These are phyloP conservation scores for Ogataea siamensis DNA, from an alignment of 805 yeast species.

Conservation along the genomic window DNA sequence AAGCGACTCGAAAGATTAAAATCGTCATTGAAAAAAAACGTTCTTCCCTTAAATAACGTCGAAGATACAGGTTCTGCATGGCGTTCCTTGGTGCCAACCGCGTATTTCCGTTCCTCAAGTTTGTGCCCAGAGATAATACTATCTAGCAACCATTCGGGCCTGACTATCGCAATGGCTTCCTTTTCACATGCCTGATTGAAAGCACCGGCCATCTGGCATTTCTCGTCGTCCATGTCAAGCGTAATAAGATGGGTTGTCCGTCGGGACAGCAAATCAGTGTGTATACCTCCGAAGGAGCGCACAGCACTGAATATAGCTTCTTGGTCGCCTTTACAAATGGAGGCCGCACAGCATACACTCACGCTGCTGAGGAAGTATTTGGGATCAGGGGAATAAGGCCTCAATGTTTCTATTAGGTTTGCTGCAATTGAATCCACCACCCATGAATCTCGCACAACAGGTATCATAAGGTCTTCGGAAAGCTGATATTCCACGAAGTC, in stretches of 20 bases:
- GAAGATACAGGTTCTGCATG: background rate
- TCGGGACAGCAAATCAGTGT: conserved; percentile 57
- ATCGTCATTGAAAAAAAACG: conserved; percentile 54
- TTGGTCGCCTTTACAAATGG: conserved; percentile 55
- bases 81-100: conserved; percentile 31
- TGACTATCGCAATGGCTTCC: conserved; percentile 55
- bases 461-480: conserved; percentile 54
- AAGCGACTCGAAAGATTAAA: conserved; percentile 49
- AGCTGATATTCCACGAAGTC: conserved; percentile 51
- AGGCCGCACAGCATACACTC: conserved; percentile 50
- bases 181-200: conserved; percentile 30
- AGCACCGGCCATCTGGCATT: conserved; percentile 33
- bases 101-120: conserved; percentile 53
- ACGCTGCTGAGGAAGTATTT: conserved; percentile 59
- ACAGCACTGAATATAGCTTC: conserved; percentile 70
- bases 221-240: conserved; percentile 49
- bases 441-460: conserved; percentile 66
- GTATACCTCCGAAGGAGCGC: conserved; percentile 75
- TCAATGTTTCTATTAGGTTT: conserved; percentile 45
- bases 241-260: conserved; percentile 81
- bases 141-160: conserved; percentile 78
- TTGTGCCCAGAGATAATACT: conserved; percentile 53
- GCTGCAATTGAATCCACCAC: conserved; percentile 44
- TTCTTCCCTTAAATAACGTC: conserved; percentile 41
- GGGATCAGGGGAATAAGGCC: conserved; percentile 72